Evolutionary conservation across 1,284 basidiomycete species (phyloP), one percentile per base, ranked within the genome.

Genomic region (Austropuccinia psidii): DNA sequence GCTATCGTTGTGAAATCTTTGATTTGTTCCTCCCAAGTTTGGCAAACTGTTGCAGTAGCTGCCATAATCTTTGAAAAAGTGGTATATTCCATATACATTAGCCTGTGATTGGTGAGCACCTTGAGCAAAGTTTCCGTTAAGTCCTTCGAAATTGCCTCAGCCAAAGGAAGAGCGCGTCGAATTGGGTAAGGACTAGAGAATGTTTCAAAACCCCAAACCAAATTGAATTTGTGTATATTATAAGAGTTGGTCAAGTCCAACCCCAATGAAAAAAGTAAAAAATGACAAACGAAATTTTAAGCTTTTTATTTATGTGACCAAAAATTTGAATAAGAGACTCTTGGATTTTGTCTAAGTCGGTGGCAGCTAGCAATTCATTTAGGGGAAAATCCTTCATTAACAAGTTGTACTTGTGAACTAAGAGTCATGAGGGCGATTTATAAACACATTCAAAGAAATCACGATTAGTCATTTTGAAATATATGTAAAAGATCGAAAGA

Each of bases 321-420:
- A 98, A 98, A 79, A 98, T 94, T 76, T 90, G 85, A 11, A 86
- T 83, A 24, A 98, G 84, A 0, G 91, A 88, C 80, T 96, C 92
- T 79, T 93, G 88, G 49, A 96, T 90, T 83, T 94, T 97, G 79
- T 91, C 90, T 2, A 98, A 87, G 80, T 98, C 94, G 0, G 94
- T 96, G 0, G 96, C 93, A 2, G 94, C 91, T 21, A 98, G 86
- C 17, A 98, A 87, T 80, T 97, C 94, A 80, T 98, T 95, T 49
- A 98, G 84, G 0, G 96, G 96, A 79, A 98, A 97, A 79, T 99
- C 96, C 82, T 95, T 96, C 95, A 98, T 98, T 75, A 98, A 86
- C 76, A 91, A 88, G 79, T 98, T 98, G 84, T 98, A 95, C 81
- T 95, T 95, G 84, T 93, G 91, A 2, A 95, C 93, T 91, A 76